These are phyloP conservation scores for Phaeosphaeriaceae sp. DNA, from an alignment of 2,329 filamentous ascomycete species.

Conservation along the genomic window DNA sequence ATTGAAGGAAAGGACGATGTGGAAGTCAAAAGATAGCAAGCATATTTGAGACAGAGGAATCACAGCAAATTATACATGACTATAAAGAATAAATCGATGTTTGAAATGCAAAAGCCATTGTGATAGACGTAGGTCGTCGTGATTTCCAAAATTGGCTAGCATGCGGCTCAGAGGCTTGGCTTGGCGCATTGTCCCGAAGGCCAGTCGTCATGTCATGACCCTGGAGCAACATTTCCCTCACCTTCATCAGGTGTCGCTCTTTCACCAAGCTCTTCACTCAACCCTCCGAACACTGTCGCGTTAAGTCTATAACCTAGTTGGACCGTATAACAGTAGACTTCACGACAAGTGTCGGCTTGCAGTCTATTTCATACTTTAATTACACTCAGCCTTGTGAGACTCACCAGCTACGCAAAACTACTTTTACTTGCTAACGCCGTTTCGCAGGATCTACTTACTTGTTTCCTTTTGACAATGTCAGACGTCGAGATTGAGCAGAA, in stretches of 20 bases:
- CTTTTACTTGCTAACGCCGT: conserved; percentile 11
- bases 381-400: conserved; percentile 24
- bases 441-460: not conserved
- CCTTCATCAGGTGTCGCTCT: conserved; percentile 16
- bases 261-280: conserved; percentile 8
- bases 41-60: too few relatives aligned
- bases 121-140: too few relatives aligned
- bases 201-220: conserved; percentile 29
- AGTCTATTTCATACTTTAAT: conserved; percentile 7
- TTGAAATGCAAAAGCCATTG: not conserved
- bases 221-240: conserved; percentile 22
- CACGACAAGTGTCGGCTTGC: not conserved
- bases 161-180: conserved; percentile 26
- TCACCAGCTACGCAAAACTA: conserved; percentile 4
- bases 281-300: conserved; percentile 13
- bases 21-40: too few relatives aligned
- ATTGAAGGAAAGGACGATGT: not conserved
- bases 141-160: not conserved
- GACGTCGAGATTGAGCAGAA: conserved; percentile 38
- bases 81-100: too few relatives aligned
- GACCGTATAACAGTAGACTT: not conserved
- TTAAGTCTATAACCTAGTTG: conserved; percentile 5
- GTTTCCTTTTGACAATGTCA: conserved; percentile 28
- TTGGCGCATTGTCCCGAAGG: conserved; percentile 16
- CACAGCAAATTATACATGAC: too few relatives aligned